Evolutionary conservation across 345 rosid species (phyloP), one percentile per base, ranked within the genome.

Genomic region (Xanthoceras sorbifolium): DNA sequence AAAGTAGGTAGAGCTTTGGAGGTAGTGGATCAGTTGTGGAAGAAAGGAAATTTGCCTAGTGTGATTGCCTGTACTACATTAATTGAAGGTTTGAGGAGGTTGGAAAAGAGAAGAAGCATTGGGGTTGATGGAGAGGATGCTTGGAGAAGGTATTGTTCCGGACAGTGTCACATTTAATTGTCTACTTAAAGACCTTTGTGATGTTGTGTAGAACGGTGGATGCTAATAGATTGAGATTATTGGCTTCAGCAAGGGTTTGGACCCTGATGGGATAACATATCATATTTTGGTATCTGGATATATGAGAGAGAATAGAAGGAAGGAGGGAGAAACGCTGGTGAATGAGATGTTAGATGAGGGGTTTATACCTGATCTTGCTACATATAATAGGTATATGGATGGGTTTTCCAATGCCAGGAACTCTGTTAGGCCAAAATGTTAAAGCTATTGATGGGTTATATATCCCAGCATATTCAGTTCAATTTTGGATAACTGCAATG

Each of bases 321-420:
- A 87, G 77, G 98, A 91, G 78, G 95, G 95, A 10, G 86, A 87
- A 75, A 79, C 36, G 55, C 17, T 94, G 72, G 94, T 90, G 69
- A 85, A 88, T 59, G 94, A 94, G 85, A 94, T 94, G 98, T 76
- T 94, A 77, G 98, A 93, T 80, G 88, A 84, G 74, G 97, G 88
- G 52, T 85, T 88, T 76, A 76, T 94, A 78, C 91, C 92, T 70
- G 93, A 93, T 75, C 82, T 93, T 69, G 87, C 85, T 67, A 89
- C 93, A 0, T 91, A 94, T 79, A 93, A 91, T 61, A 84, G 85
- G 74, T 83, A 89, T 76, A 89, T 91, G 88, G 84, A 88, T 67
- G 85, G 85, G 40, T 84, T 94, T 76, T 79, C 90, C 48, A 32
- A 46, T 31, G 12, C 69, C 9, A 72, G 71, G 77, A 82, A 71